Conservation (phyloP, 2,329 filamentous ascomycete genomes). For the Ampelomyces quisqualis region DNA sequence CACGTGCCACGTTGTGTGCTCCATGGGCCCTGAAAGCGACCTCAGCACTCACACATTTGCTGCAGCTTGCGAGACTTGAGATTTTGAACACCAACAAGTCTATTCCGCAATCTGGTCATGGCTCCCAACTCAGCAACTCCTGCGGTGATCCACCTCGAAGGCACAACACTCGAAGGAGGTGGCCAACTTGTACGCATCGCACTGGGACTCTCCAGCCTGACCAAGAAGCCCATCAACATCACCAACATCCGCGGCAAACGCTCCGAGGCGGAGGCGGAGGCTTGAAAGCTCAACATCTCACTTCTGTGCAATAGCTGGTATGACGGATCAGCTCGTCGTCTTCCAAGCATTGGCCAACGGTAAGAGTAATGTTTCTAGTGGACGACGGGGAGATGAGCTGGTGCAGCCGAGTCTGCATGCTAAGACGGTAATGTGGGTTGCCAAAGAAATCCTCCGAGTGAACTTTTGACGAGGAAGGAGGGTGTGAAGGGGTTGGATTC, state of each 20-base stretch:
- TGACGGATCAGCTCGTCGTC: conserved; percentile 61
- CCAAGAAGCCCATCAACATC: conserved; percentile 52
- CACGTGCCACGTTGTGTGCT: too few relatives aligned
- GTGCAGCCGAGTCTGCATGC: conserved; percentile 48
- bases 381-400: conserved; percentile 19
- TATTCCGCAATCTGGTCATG: conserved; percentile 3
- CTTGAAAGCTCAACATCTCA: conserved; percentile 59
- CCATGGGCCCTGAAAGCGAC: too few relatives aligned
- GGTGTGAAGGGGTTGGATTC: conserved; percentile 43
- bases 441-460: conserved; percentile 41
- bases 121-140: conserved; percentile 4
- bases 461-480: conserved; percentile 41
- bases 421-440: conserved; percentile 51
- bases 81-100: background rate
- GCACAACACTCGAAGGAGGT: conserved; percentile 61
- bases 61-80: too few relatives aligned
- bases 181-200: conserved; percentile 62
- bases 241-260: conserved; percentile 57
- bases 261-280: conserved; percentile 54
- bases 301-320: conserved; percentile 56
- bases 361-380: conserved; percentile 38
- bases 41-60: too few relatives aligned
- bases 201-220: conserved; percentile 57
- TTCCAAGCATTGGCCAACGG: conserved; percentile 59
- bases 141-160: conserved; percentile 47